These are phyloP conservation scores for Usnea hakonensis DNA, from an alignment of 495 filamentous ascomycete genomes.

Conservation along the genomic window DNA sequence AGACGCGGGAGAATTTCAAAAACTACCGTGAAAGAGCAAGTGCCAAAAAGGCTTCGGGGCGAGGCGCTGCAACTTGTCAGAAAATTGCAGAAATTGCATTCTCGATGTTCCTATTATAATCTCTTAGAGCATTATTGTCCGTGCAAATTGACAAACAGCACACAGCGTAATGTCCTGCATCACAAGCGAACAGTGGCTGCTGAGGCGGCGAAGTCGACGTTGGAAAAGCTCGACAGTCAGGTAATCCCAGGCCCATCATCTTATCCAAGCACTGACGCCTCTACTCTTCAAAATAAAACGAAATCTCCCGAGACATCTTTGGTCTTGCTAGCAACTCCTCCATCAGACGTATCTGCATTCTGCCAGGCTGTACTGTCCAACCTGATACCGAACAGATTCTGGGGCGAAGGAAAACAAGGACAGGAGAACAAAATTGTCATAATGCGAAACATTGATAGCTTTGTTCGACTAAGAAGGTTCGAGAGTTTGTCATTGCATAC, in stretches of 20 bases:
- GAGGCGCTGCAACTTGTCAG: conserved; percentile 48
- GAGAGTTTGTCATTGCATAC: conserved; percentile 77
- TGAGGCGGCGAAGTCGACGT: background rate
- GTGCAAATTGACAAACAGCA: background rate
- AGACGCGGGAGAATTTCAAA: background rate
- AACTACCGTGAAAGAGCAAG: conserved; percentile 26
- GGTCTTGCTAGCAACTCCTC: conserved; percentile 63
- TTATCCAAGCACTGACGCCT: conserved; percentile 1
- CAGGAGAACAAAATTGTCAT: conserved; percentile 52
- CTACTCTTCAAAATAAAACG: conserved; percentile 18
- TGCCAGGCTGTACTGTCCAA: conserved; percentile 68
- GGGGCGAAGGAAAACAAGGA: conserved; percentile 51
- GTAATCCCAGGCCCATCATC: background rate
- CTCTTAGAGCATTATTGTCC: conserved; percentile 80
- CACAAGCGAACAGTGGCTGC: background rate
- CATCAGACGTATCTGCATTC: conserved; percentile 72
- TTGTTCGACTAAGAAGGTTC: conserved; percentile 69
- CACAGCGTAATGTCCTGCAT: background rate
- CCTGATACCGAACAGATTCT: conserved; percentile 71
- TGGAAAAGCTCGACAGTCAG: background rate
- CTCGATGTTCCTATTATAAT: conserved; percentile 65
- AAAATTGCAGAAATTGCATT: conserved; percentile 61
- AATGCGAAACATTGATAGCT: conserved; percentile 61
- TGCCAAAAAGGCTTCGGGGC: conserved; percentile 76
- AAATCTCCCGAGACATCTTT: conserved; percentile 34